These are phyloP conservation scores for Beauveria brongniartii DNA, from an alignment of 2,329 filamentous ascomycete species.

Conservation along the genomic window DNA sequence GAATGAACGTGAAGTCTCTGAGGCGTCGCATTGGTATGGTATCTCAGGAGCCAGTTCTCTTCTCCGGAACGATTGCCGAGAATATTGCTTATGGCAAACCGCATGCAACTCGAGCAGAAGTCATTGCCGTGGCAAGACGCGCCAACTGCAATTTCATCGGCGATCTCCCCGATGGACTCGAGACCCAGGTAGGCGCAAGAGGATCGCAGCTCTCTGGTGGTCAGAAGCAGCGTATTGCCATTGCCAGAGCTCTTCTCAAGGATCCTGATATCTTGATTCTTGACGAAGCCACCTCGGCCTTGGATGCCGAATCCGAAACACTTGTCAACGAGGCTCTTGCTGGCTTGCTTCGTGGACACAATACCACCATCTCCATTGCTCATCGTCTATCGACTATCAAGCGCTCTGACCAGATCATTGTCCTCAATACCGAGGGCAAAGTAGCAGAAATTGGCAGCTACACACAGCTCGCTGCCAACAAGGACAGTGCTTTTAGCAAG, in stretches of 20 bases:
- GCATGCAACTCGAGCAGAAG: conserved; percentile 66
- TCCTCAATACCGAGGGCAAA: conserved; percentile 74
- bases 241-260: conserved; percentile 88
- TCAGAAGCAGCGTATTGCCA: conserved; percentile 96
- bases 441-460: conserved; percentile 91
- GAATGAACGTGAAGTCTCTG: conserved; percentile 88
- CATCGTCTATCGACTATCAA: conserved; percentile 96
- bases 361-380: conserved; percentile 96
- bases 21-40: conserved; percentile 91
- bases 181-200: conserved; percentile 85
- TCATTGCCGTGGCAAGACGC: conserved; percentile 77
- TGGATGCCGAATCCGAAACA: conserved; percentile 95
- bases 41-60: conserved; percentile 88
- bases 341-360: conserved; percentile 72
- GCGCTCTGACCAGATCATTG: conserved; percentile 88
- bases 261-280: conserved; percentile 94
- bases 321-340: conserved; percentile 87
- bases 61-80: conserved; percentile 76
- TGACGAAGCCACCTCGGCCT: conserved; percentile 89
- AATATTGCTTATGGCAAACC: conserved; percentile 91
- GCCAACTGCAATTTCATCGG: conserved; percentile 96
- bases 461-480: conserved; percentile 61
- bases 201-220: conserved; percentile 92
- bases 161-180: conserved; percentile 91
- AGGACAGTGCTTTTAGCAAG: conserved; percentile 79